Evolutionary conservation across 2,329 filamentous ascomycete genomes (phyloP).

Genomic region (Apiospora sp.): DNA sequence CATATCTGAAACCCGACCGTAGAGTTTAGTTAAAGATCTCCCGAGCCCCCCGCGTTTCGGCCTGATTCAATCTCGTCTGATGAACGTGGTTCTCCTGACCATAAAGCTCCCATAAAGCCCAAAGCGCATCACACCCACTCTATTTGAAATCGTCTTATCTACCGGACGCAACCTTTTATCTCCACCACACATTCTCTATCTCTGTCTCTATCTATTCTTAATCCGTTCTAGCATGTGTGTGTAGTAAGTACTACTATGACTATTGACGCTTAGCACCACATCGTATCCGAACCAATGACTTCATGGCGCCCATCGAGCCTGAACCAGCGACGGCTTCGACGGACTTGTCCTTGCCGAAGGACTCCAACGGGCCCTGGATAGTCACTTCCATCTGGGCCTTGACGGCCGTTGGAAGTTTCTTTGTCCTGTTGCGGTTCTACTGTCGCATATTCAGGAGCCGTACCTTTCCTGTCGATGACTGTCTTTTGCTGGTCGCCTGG

Average conservation of each 20-base stretch:
- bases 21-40: not conserved
- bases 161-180: not conserved
- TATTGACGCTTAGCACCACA: not conserved
- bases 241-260: not conserved
- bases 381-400: conserved; percentile 1
- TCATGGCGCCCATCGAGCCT: not conserved
- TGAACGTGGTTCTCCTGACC: not conserved
- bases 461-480: not conserved
- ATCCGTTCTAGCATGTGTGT: not conserved
- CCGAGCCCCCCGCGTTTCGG: not conserved
- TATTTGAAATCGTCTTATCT: not conserved
- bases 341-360: not conserved
- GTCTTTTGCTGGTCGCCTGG: not conserved
- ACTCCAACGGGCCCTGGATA: conserved; percentile 1
- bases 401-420: not conserved
- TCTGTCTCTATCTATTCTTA: not conserved
- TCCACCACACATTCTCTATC: not conserved
- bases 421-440: not conserved
- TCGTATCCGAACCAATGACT: not conserved
- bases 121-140: not conserved
- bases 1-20: not conserved
- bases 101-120: not conserved
- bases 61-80: not conserved
- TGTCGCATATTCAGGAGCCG: not conserved
- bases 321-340: too few relatives aligned